Percentiles rank a stretch among this genome's conserved stretches.
These are phyloP conservation scores for Pythium apleroticum DNA, from an alignment of 352 stramenopile species.

Conservation along the genomic window DNA sequence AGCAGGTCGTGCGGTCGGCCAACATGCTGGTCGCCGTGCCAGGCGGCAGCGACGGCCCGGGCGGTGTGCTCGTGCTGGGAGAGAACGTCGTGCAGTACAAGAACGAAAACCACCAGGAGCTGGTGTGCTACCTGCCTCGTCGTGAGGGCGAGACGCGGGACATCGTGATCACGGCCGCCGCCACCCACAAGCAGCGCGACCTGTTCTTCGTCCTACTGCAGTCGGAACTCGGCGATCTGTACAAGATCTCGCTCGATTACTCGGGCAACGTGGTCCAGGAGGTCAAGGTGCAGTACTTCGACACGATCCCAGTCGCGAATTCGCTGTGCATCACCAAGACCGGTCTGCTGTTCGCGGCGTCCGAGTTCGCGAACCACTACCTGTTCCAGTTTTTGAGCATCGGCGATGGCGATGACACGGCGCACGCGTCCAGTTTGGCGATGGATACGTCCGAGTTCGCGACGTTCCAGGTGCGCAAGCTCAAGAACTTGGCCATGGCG, in stretches of 20 bases:
- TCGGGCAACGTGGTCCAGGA: conserved; percentile 77
- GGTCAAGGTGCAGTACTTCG: conserved; percentile 94
- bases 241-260: conserved; percentile 96
- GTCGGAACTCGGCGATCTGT: conserved; percentile 98
- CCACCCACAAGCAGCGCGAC: conserved; percentile 93
- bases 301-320: conserved; percentile 94
- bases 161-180: conserved; percentile 92
- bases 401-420: conserved; percentile 89
- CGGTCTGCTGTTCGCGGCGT: conserved; percentile 95
- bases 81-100: conserved; percentile 98
- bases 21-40: conserved; percentile 94
- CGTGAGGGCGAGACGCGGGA: conserved; percentile 78
- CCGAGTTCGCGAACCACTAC: conserved; percentile 98
- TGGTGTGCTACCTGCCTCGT: conserved; percentile 72
- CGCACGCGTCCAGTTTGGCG: conserved; percentile 63
- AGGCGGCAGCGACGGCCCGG: conserved; percentile 78
- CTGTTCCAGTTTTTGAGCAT: conserved; percentile 98
- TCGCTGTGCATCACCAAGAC: conserved; percentile 97
- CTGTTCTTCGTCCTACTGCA: conserved; percentile 99
- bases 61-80: conserved; percentile 95
- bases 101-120: conserved; percentile 90
- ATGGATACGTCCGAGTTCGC: conserved; percentile 64
- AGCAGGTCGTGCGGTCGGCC: conserved; percentile 84
- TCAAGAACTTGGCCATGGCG: conserved; percentile 89
- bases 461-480: conserved; percentile 76